Evolutionary conservation across 1,284 basidiomycete genomes (phyloP), one percentile per base, ranked within the genome.

Genomic region (Ceratobasidium sp.): DNA sequence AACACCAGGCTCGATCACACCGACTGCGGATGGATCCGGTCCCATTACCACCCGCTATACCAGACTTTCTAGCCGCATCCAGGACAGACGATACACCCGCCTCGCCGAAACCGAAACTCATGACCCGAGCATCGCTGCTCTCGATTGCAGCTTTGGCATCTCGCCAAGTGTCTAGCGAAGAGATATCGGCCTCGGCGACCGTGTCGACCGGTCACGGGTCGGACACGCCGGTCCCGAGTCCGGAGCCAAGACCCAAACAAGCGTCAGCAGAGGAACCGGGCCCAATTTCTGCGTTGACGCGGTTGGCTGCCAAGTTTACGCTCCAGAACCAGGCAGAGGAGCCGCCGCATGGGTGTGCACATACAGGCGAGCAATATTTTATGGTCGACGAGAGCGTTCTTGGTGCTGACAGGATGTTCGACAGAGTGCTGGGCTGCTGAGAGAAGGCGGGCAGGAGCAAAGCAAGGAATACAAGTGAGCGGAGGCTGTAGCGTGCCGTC

Each of bases 11-110:
- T 62, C 60, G 28, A 46, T 39, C 21, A 69, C 53, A 12, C 65
- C 65, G 41, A 18, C 3, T 18, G 30, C 12, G n/a, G 52, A 36
- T 18, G 18, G 65, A n/a, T 48, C 65, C n/a, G n/a, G n/a, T n/a
- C n/a, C n/a, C 12, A 58, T 16, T 14, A 69, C 65, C 1, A n/a
- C 65, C 65, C n/a, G 65, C 65, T 28, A 32, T 69, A 41, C 65
- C 65, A 4, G 65, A 69, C 23, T 69, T 69, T 46, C 36, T 69
- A 12, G 53, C 26, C n/a, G 28, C 34, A 26, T 69, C 65, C 6
- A n/a, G 65, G 18, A 28, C 64, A 4, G 36, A 55, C 9, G 53
- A 69, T n/a, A 6, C 52, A 39, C 50, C 46, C 9, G 64, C 10
- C 4, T 34, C 48, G 28, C 64, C 64, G 2, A 34, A 57, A n/a